Percentiles rank a stretch among this genome's conserved stretches.
These are phyloP conservation scores for Apiotrichum akiyoshidainum DNA, from an alignment of 1,284 basidiomycete genomes.

Conservation along the genomic window DNA sequence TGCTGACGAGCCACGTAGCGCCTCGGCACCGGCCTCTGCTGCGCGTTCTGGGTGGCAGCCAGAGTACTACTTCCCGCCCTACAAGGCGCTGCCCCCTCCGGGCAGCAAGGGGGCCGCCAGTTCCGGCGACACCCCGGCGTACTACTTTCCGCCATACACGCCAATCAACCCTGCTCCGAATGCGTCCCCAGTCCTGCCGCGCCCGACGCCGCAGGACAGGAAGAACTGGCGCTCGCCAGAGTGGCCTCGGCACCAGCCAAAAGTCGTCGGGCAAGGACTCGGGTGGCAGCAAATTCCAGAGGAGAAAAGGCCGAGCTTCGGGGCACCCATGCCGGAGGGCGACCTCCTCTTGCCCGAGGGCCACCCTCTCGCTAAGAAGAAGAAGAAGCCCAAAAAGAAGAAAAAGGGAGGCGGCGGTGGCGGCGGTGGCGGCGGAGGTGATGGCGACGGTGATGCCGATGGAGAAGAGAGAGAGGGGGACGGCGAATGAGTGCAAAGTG, in stretches of 20 bases:
- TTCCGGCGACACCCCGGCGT: not conserved
- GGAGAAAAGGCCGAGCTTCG: slow-evolving; percentile 27
- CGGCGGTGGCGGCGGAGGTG: slow-evolving; percentile 1
- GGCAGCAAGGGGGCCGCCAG: not conserved
- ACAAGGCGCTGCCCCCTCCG: not conserved
- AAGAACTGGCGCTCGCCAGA: slow-evolving; percentile 21
- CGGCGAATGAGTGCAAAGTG: slow-evolving; percentile 5
- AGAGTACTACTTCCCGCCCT: not conserved
- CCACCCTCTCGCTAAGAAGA: not conserved
- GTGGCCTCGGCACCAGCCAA: slow-evolving; percentile 1
- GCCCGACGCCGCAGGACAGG: slow-evolving; percentile 15
- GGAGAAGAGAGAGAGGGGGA: slow-evolving; percentile 13
- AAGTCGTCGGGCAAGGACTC: slow-evolving; percentile 40
- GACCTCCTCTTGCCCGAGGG: slow-evolving; percentile 6
- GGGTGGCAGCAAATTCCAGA: slow-evolving; percentile 32
- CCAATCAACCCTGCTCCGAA: slow-evolving; percentile 15
- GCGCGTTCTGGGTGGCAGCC: not conserved
- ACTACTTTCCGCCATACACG: slow-evolving; percentile 1
- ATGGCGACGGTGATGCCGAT: slow-evolving; percentile 6
- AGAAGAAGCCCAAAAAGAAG: slow-evolving; percentile 9
- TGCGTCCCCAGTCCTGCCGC: slow-evolving; percentile 40
- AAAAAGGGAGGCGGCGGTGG: slow-evolving; percentile 5
- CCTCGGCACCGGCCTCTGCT: too few relatives aligned
- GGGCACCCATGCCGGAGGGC: slow-evolving; percentile 30
- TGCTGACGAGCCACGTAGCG: too few relatives aligned